Evolutionary conservation across 139 green algal species (phyloP), one percentile per base, ranked within the genome.

Genomic region (Chlamydomonas incerta): DNA sequence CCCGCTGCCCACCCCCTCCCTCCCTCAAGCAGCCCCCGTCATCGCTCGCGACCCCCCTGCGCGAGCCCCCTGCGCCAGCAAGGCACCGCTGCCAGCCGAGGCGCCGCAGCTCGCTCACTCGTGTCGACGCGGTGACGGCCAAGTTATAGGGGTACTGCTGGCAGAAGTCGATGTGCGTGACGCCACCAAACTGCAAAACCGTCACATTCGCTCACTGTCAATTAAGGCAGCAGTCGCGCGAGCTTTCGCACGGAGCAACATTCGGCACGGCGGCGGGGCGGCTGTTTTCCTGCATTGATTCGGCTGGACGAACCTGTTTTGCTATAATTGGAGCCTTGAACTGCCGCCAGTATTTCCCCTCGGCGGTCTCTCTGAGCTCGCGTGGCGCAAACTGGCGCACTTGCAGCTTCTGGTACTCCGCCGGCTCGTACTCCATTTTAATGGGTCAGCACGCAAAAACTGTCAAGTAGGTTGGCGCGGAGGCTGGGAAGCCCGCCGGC

Each of bases 121-220:
- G 74, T 29, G 96, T 98, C 4, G 93, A 96, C 17, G 88, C 93
- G 3, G 96, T 99, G 68, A 97, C 88, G 65, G 96, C 95, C 86
- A 96, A 93, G 65, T 98, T 81, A 88, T 98, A 94, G 0, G 97
- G 97, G 15, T 90, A 82, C 29, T 80, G 29, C 4, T 68, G 67
- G 34, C 88, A 96, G 86, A 98, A 99, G 74, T 98, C 92, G n/a
- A 99, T 92, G 75, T 93, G 83, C 1, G 90, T 93, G 1, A 98
- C 94, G 5, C 93, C 85, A 0, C 97, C 97, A 76, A 95, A 90
- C 92, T 98, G 91, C 72, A 74, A 24, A 66, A 3, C 11, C 60
- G 31, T 23, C 2, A 10, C 8, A 60, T 60, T 60, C 2, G n/a
- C 8, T 50, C 5, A 8, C 41, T 13, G 41, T 50, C 6, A 50